Evolutionary conservation across 768 basidiomycete species (phyloP), one percentile per base, ranked within the genome.

Genomic region (Mycena capillaripes): DNA sequence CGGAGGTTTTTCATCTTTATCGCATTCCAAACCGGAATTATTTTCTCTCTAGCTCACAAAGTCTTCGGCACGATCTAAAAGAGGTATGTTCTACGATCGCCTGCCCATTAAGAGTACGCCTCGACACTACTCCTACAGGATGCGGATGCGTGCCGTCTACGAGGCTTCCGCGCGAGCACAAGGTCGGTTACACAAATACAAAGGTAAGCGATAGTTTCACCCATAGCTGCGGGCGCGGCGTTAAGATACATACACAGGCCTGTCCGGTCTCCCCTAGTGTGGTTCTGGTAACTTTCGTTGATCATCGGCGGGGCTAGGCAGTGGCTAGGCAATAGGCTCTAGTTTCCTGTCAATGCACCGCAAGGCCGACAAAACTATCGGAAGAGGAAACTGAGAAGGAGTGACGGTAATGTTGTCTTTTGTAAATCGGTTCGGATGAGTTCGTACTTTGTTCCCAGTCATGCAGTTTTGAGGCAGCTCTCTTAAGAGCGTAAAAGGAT

Each of bases 391-490:
- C 48, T 61, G 52, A 65, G 52, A n/a, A 60, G 66, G 34, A 58
- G n/a, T 55, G 66, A 65, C 56, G 69, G 44, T 34, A 69, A 30
- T 46, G 56, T 34, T 8, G 57, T n/a, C 61, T 34, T 61, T 58
- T 29, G 66, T 69, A 21, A 75, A 75, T 66, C 70, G 74, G 38
- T 72, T 75, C 23, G 74, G 74, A 71, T 75, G 70, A 70, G 74
- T 71, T 61, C 19, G 70, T 59, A 7, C 29, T 42, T 29, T 44
- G 64, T 38, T 23, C 25, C 7, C 4, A n/a, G n/a, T n/a, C n/a
- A n/a, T n/a, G n/a, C n/a, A n/a, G n/a, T n/a, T n/a, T n/a, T n/a
- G n/a, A n/a, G n/a, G n/a, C n/a, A n/a, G 27, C 44, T 75, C 67
- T 68, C 70, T 58, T 38, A 68, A 42, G 25, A 72, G 59, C 58